Evolutionary conservation across 2,329 filamentous ascomycete species (phyloP), one percentile per base, ranked within the genome.

Genomic region (Biscogniauxia sp.): DNA sequence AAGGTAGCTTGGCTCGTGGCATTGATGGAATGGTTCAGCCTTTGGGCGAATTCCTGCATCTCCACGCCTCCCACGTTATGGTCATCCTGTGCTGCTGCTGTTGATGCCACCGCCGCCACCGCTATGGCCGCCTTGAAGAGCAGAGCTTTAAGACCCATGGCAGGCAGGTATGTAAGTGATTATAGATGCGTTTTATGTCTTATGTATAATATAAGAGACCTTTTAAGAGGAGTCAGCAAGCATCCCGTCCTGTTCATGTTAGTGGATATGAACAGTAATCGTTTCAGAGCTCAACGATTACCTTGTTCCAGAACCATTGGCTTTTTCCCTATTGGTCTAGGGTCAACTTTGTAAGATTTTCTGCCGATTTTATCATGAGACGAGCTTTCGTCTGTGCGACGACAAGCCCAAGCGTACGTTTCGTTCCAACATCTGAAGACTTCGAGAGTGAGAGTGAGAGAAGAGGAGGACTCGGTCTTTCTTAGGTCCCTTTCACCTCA

Each of bases 21-120:
- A 15, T 53, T 60, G 19, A 45, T 19, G 0, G 60, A 56, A 58
- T 67, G 65, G 51, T 65, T 64, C 20, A 64, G 41, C 45, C 59
- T 65, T 37, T 67, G 65, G n/a, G 51, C 41, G 59, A 67, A 67
- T 28, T 65, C 28, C 7, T 59, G 57, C 13, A 57, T 62, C 37
- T 9, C 37, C 37, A 15, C 8, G 49, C 59, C 17, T 45, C 37
- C 37, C 5, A n/a, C 37, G 2, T 17, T 45, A 17, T 17, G 5
- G 13, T 45, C 37, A n/a, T n/a, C 37, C 37, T 45, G 37, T 5
- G 37, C 13, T 45, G 17, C 37, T 17, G 37, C 37, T 41, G 37
- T 28, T 9, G 26, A 28, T 5, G 26, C n/a, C n/a, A n/a, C n/a
- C n/a, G 9, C 7, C 11, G 37, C 37, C 37, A 6, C 17, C 11